These are phyloP conservation scores for Plantago ovata DNA, from an alignment of 257 asterid species.

Conservation along the genomic window DNA sequence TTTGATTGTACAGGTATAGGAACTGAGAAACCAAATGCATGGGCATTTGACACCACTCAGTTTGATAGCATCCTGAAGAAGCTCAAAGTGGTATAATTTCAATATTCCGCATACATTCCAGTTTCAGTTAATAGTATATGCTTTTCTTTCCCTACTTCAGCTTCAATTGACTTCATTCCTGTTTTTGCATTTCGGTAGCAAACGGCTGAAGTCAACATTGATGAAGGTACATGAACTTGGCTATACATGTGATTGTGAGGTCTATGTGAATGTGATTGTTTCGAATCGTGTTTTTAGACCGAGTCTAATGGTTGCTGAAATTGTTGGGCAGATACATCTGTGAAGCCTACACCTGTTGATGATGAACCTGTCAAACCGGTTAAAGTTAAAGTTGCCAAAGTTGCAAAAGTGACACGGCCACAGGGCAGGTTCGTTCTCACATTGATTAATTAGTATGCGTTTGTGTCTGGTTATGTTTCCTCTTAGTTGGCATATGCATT, in stretches of 20 bases:
- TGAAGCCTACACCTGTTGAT: conserved; percentile 25
- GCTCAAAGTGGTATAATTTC: conserved; percentile 74
- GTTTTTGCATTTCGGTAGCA: conserved; percentile 43
- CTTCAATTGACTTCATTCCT: conserved; percentile 1
- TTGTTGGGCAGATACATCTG: conserved; percentile 24
- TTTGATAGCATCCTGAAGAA: conserved; percentile 90
- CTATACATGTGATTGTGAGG: no score
- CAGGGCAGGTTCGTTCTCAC: conserved; percentile 74
- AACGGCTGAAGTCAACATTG: conserved; percentile 43
- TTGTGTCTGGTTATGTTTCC: not conserved
- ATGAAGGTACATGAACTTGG: conserved; percentile 44
- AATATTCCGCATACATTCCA: conserved; percentile 1
- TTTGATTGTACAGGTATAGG: conserved; percentile 61
- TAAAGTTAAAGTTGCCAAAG: conserved; percentile 21
- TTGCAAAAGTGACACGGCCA: conserved; percentile 71
- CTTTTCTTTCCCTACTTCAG: not conserved
- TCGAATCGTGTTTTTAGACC: conserved; percentile 11
- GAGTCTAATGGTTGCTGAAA: conserved; percentile 34
- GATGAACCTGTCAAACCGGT: conserved; percentile 7
- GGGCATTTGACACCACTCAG: conserved; percentile 98
- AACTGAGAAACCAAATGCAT: conserved; percentile 66
- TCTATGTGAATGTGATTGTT: no score
- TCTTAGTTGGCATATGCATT: not conserved
- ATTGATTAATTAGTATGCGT: not conserved
- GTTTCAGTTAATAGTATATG: not conserved